phyloP scores from a whole-genome alignment of 495 filamentous ascomycete species.

The Aspergillus taichungensis region DNA sequence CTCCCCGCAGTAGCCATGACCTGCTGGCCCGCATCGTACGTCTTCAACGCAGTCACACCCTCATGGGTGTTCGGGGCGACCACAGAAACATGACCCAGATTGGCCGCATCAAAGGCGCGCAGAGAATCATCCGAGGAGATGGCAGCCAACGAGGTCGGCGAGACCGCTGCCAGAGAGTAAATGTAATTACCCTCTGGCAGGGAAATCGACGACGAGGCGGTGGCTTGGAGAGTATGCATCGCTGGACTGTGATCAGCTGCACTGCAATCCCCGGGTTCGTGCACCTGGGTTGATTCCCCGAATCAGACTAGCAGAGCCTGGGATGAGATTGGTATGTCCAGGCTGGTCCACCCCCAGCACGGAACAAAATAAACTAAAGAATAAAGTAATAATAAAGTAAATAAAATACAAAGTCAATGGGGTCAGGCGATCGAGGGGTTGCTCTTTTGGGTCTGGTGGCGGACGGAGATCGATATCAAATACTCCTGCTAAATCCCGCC shows the following conservation, averaged over 20 bases:
- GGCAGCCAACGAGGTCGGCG: conserved; percentile 31
- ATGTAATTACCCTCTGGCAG: conserved; percentile 43
- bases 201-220: conserved; percentile 34
- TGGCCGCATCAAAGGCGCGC: conserved; percentile 36
- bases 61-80: conserved; percentile 25
- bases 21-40: conserved; percentile 21
- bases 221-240: conserved; percentile 34
- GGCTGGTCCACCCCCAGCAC: too few relatives aligned
- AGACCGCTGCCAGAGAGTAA: conserved; percentile 35
- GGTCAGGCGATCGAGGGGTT: too few relatives aligned
- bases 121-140: conserved; percentile 52
- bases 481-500: not conserved
- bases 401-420: not conserved
- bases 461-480: conserved; percentile 1
- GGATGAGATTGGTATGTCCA: too few relatives aligned
- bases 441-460: not conserved
- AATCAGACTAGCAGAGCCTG: too few relatives aligned
- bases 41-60: conserved; percentile 37
- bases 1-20: conserved; percentile 38
- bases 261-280: not conserved
- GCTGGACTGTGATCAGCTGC: not conserved
- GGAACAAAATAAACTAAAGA: too few relatives aligned
- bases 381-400: not conserved
- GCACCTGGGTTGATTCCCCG: too few relatives aligned
- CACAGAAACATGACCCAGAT: conserved; percentile 27